Base-by-base conservation (phyloP, 768 basidiomycete species). In the Phylloporus sp. region DNA sequence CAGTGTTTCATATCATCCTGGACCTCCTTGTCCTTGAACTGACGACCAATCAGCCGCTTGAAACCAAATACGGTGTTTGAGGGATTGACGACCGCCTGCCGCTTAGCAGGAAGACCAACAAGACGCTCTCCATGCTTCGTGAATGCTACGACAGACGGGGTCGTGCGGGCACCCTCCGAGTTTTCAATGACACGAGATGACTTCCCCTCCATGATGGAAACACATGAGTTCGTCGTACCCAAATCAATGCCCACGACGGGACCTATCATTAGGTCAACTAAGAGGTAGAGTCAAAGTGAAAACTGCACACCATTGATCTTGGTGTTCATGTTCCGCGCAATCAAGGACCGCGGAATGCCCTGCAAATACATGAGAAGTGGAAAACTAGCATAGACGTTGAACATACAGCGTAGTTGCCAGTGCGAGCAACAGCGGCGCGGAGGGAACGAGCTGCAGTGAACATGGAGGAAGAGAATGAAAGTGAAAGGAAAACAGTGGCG, bases 131-230 rank as follows among this genome's bases (percentile, higher is more conserved):
- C 93, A 62, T 97, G 94, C 72, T 97, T 97, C 49, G 97, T 93
- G 80, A 99, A 99, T 34, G 95, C 95, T 59, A 98, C 92, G 50
- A 97, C 93, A 34, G 97, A 99, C 3, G 97, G 97, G 15, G 97
- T 99, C 56, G 97, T 98, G 60, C 97, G 85, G 51, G 89, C 90
- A 77, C 97, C 95, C 76, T 98, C 95, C 6, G 95, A 77, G 76
- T 98, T 98, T 75, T 97, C 97, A 60, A 99, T 88, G 57, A 98
- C 95, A 59, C 91, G 88, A 45, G 95, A 82, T 31, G 85, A 87
- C 76, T 95, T 86, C 60, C 92, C 95, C 76, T 97, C 95, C 91
- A 95, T 97, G 55, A 97, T 80, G 44, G 88, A 84, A 52, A 94
- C 91, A 70, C 90, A 93, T 44, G 91, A 93, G 72, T 91, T 91